Percentiles rank a stretch among this genome's conserved stretches.
phyloP scores from a whole-genome alignment of 768 basidiomycete genomes.

The Macrolepiota dolichaula region DNA sequence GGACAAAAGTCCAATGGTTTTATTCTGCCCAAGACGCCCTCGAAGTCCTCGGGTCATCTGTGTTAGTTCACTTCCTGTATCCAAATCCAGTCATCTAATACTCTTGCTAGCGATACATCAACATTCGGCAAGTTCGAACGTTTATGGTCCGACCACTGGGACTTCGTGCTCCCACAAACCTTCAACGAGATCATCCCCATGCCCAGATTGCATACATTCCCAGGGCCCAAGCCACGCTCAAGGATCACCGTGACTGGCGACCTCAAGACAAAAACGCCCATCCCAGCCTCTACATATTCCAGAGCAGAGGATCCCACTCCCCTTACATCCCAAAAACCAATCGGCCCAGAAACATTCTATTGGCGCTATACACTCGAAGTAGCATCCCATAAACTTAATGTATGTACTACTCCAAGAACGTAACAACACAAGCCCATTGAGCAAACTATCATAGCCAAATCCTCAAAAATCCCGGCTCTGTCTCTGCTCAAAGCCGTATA shows the following conservation, averaged over 20 bases:
- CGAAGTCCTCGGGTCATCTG: slow-evolving; percentile 35
- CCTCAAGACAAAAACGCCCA: neutral
- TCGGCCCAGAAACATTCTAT: slow-evolving; percentile 41
- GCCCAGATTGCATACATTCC: neutral
- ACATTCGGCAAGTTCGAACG: slow-evolving; percentile 46
- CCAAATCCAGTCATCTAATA: neutral
- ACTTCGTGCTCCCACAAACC: slow-evolving; percentile 41
- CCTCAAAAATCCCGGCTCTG: slow-evolving; percentile 33
- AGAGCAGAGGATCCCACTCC: slow-evolving; percentile 10
- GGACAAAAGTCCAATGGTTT: slow-evolving; percentile 53
- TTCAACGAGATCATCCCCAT: slow-evolving; percentile 37
- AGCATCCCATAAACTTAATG: slow-evolving; percentile 27
- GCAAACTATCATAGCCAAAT: slow-evolving; percentile 34
- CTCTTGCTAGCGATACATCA: slow-evolving; percentile 30
- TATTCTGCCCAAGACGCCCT: slow-evolving; percentile 49
- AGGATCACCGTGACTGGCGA: neutral
- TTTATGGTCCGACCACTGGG: slow-evolving; percentile 43
- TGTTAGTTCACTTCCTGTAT: slow-evolving; percentile 33
- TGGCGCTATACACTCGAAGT: slow-evolving; percentile 43
- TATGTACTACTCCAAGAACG: slow-evolving; percentile 18
- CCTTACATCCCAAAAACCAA: slow-evolving; percentile 32
- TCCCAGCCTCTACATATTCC: slow-evolving; percentile 23
- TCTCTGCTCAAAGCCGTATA: slow-evolving; percentile 44
- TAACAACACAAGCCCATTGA: neutral
- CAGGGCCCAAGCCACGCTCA: neutral